A percentile compares a stretch with the other conserved stretches of the same genome.
These are phyloP conservation scores for Colletotrichum cereale DNA, from an alignment of 2,329 filamentous ascomycete genomes.

Conservation along the genomic window DNA sequence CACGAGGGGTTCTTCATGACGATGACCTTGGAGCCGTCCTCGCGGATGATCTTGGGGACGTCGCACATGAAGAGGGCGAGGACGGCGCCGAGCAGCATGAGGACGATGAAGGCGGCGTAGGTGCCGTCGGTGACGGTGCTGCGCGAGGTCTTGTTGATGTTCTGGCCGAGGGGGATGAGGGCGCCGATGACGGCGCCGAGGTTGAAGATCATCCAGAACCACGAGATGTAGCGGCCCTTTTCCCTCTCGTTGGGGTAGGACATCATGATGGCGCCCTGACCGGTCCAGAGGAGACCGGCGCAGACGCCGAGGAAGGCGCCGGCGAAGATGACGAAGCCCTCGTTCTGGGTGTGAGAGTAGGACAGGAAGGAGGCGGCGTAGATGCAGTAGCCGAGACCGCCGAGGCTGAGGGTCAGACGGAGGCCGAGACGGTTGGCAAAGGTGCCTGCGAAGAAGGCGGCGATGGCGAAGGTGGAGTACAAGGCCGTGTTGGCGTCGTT, in stretches of 20 bases:
- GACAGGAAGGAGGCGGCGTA: constrained; percentile 79
- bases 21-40: constrained; percentile 84
- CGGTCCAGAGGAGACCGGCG: constrained; percentile 85
- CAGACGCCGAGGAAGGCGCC: constrained; percentile 83
- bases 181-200: constrained; percentile 89
- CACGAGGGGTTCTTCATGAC: constrained; percentile 92
- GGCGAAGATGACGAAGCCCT: constrained; percentile 81
- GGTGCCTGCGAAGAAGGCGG: constrained; percentile 80
- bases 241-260: constrained; percentile 84
- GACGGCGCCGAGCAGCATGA: constrained; percentile 79
- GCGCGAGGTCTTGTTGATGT: constrained; percentile 67
- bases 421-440: constrained; percentile 83
- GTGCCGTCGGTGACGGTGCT: constrained; percentile 78
- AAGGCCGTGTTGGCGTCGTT: constrained; percentile 78
- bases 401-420: constrained; percentile 75
- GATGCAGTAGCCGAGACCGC: constrained; percentile 82
- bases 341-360: constrained; percentile 76
- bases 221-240: constrained; percentile 90
- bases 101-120: constrained; percentile 89
- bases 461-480: constrained; percentile 77
- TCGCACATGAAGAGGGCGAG: constrained; percentile 79
- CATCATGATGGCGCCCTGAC: constrained; percentile 90
- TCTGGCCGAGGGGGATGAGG: constrained; percentile 79
- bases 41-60: constrained; percentile 78
- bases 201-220: constrained; percentile 98